Percentiles rank a stretch among this genome's conserved stretches.
These are phyloP conservation scores for Neoboletus brunneissimus DNA, from an alignment of 768 basidiomycete genomes.

Conservation along the genomic window DNA sequence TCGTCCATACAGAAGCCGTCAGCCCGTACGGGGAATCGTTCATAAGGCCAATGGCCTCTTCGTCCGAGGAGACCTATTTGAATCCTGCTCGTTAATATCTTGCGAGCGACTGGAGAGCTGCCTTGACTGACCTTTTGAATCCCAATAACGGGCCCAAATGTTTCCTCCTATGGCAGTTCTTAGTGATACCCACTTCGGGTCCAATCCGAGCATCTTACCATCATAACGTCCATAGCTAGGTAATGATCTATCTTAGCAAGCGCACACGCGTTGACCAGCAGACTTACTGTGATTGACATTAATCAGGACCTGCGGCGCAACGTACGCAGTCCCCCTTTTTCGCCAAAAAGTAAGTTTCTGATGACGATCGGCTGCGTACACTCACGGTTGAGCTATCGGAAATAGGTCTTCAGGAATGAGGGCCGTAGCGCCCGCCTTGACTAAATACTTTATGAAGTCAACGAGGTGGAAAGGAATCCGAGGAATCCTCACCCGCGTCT, in stretches of 20 bases:
- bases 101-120: background rate
- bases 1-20: slow-evolving; percentile 94
- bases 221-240: slow-evolving; percentile 91
- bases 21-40: slow-evolving; percentile 96
- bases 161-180: slow-evolving; percentile 58
- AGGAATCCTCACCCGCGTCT: slow-evolving; percentile 62
- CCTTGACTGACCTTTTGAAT: slow-evolving; percentile 72
- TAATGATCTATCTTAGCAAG: slow-evolving; percentile 3
- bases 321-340: slow-evolving; percentile 73
- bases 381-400: slow-evolving; percentile 65
- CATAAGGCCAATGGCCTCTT: slow-evolving; percentile 87
- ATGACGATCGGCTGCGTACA: slow-evolving; percentile 1
- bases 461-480: background rate
- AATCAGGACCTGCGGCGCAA: slow-evolving; percentile 88
- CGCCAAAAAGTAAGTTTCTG: background rate
- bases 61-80: slow-evolving; percentile 71
- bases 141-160: slow-evolving; percentile 91
- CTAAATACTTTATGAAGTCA: slow-evolving; percentile 31
- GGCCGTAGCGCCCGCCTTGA: slow-evolving; percentile 74
- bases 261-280: background rate
- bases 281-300: slow-evolving; percentile 84
- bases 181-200: background rate
- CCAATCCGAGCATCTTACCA: slow-evolving; percentile 39
- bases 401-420: slow-evolving; percentile 70
- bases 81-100: background rate